Percentiles rank a stretch among this genome's conserved stretches.
phyloP scores from a whole-genome alignment of 495 filamentous ascomycete genomes.

The Hyphodiscus hymeniophilus region DNA sequence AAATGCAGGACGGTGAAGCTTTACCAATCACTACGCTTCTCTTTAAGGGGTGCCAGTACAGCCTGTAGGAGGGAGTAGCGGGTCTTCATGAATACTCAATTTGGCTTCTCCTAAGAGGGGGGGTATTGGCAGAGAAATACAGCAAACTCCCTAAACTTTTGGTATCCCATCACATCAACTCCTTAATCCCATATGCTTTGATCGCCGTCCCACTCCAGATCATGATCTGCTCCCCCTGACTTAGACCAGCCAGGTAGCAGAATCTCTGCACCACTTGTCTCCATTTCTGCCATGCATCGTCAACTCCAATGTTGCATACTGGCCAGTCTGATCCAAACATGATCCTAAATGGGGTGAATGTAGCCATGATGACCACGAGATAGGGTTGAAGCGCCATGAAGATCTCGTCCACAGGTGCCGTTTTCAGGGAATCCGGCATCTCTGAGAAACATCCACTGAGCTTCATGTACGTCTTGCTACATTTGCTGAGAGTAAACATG shows the following conservation, averaged over 20 bases:
- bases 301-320: conserved; percentile 46
- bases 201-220: conserved; percentile 65
- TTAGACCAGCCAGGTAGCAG: conserved; percentile 47
- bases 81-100: background rate
- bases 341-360: conserved; percentile 60
- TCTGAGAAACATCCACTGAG: conserved; percentile 78
- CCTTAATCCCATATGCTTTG: conserved; percentile 52
- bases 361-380: conserved; percentile 56
- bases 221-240: conserved; percentile 45
- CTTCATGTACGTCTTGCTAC: conserved; percentile 68
- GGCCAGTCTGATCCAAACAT: conserved; percentile 94
- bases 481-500: conserved; percentile 50
- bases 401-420: conserved; percentile 35
- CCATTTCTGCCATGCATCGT: conserved; percentile 45
- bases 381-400: conserved; percentile 49
- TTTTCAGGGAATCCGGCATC: conserved; percentile 34
- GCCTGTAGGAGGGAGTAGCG: background rate
- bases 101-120: background rate
- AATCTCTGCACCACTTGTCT: conserved; percentile 49
- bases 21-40: no score
- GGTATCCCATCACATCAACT: conserved; percentile 20
- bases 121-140: background rate
- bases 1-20: no score
- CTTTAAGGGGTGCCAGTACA: background rate
- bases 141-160: background rate